phyloP scores from a whole-genome alignment of 2,329 filamentous ascomycete species.

The Hysterium pulicare region DNA sequence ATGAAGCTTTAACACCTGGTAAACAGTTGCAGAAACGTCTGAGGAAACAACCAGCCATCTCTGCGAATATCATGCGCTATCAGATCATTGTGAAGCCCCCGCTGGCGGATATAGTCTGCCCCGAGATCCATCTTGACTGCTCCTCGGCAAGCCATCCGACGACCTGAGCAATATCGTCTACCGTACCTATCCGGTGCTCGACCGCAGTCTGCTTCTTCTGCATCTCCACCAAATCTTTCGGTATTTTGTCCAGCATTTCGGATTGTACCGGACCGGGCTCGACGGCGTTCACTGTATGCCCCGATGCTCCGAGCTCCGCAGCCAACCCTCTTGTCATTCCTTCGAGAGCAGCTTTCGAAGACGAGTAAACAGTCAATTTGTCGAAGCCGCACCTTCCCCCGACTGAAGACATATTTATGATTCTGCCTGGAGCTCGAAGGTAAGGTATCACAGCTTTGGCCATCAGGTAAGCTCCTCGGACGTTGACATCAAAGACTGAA shows the following conservation, averaged over 20 bases:
- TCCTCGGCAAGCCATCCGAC: conserved; percentile 55
- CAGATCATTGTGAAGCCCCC: conserved; percentile 44
- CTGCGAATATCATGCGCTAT: too few species aligned
- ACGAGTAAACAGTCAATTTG: conserved; percentile 50
- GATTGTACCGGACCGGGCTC: conserved; percentile 58
- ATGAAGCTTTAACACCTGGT: too few species aligned
- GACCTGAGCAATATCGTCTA: conserved; percentile 55
- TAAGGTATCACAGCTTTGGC: conserved; percentile 53
- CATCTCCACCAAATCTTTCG: conserved; percentile 46
- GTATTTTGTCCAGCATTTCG: conserved; percentile 56
- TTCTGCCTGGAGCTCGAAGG: conserved; percentile 46
- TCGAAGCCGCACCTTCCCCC: conserved; percentile 48
- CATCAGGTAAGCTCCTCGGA: conserved; percentile 53
- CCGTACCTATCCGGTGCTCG: conserved; percentile 49
- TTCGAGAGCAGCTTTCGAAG: conserved; percentile 60
- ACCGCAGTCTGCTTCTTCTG: conserved; percentile 53
- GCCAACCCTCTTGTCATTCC: conserved; percentile 59
- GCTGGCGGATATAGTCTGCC: conserved; percentile 55
- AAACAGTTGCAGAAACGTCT: too few species aligned
- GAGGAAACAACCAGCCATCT: too few species aligned
- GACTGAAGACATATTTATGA: conserved; percentile 60
- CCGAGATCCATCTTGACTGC: conserved; percentile 43
- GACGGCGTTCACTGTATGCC: conserved; percentile 61
- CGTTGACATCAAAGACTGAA: conserved; percentile 56
- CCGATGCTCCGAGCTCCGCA: conserved; percentile 53